Conservation (phyloP, 129 eudicot species). For the sunflower (Helianthus annuus) region HanXRQr2.0-SUNRISE NC_035445.2:113055117-113055616, state of each 20-base stretch:
- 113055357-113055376: slow-evolving; percentile 87
- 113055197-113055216: slow-evolving; percentile 82
- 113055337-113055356: slow-evolving; percentile 65
- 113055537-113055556: slow-evolving; percentile 87
- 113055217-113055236: slow-evolving; percentile 71
- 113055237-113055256: slow-evolving; percentile 57
- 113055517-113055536: slow-evolving; percentile 90
- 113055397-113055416: slow-evolving; percentile 94
- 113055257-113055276: slow-evolving; percentile 89
- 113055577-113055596: slow-evolving; percentile 78
- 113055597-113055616: slow-evolving; percentile 62
- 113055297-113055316: slow-evolving; percentile 32
- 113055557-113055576: slow-evolving; percentile 82
- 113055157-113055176: slow-evolving; percentile 92
- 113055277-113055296: slow-evolving; percentile 46
- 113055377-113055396: slow-evolving; percentile 87
- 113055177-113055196: slow-evolving; percentile 92
- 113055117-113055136: slow-evolving; percentile 78
- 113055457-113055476: slow-evolving; percentile 82
- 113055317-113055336: slow-evolving; percentile 51
- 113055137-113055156: slow-evolving; percentile 95
- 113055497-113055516: slow-evolving; percentile 87
- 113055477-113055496: slow-evolving; percentile 65
- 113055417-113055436: slow-evolving; percentile 88
- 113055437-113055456: slow-evolving; percentile 85